Evolutionary conservation across 257 asterid genomes (phyloP).

Genomic region (Prunella vulgaris): DNA sequence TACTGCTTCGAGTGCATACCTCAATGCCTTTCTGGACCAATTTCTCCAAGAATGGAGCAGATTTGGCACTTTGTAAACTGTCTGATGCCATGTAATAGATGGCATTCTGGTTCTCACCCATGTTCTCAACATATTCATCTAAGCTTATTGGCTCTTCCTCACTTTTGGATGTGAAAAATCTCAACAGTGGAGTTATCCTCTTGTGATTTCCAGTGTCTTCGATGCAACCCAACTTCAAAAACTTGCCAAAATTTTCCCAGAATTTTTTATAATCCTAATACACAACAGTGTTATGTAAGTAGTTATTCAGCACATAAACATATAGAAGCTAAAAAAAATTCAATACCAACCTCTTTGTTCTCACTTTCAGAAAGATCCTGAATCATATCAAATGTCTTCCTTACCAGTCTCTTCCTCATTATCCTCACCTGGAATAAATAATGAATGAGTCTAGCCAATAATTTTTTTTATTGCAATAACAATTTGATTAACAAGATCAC

Average conservation of each 20-base stretch:
- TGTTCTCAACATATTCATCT: slow-evolving; percentile 90
- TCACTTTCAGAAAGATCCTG: slow-evolving; percentile 95
- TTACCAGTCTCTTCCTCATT: slow-evolving; percentile 94
- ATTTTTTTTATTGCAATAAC: neutral
- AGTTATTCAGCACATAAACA: neutral
- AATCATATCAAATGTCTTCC: slow-evolving; percentile 98
- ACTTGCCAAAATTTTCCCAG: slow-evolving; percentile 98
- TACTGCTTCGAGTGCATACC: slow-evolving; percentile 38
- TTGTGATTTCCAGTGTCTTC: slow-evolving; percentile 98
- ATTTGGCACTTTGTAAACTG: slow-evolving; percentile 92
- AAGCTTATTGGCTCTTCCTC: slow-evolving; percentile 87
- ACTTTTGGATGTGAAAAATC: slow-evolving; percentile 86
- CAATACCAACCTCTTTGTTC: slow-evolving; percentile 81
- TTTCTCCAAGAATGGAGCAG: slow-evolving; percentile 96
- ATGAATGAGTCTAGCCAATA: neutral
- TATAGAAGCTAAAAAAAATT: too few relatives aligned
- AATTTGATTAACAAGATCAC: neutral
- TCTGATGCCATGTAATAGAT: slow-evolving; percentile 92
- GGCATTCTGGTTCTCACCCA: slow-evolving; percentile 91
- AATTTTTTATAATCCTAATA: slow-evolving; percentile 88
- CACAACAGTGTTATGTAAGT: slow-evolving; percentile 6
- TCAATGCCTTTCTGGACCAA: slow-evolving; percentile 85
- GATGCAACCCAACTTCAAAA: slow-evolving; percentile 87
- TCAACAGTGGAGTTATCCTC: slow-evolving; percentile 70
- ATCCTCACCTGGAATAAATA: slow-evolving; percentile 69